These are phyloP conservation scores for Metschnikowia chrysomelidarum DNA, from an alignment of 805 yeast genomes.

Conservation along the genomic window DNA sequence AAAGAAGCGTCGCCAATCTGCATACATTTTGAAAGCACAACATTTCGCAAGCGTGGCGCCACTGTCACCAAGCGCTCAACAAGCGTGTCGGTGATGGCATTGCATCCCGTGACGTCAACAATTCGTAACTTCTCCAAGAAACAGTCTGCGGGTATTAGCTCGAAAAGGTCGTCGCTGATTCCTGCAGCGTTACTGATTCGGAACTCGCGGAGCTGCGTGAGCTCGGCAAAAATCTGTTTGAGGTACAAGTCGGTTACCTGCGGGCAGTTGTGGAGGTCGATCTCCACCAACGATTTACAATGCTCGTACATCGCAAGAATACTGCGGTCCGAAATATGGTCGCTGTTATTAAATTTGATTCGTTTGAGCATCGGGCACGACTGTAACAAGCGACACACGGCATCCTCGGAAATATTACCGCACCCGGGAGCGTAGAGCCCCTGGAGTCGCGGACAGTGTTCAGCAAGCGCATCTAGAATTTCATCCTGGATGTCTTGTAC, in stretches of 20 bases:
- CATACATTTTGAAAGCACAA: constrained; percentile 85
- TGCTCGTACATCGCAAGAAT: constrained; percentile 58
- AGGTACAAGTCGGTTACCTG: constrained; percentile 66
- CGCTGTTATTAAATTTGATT: constrained; percentile 74
- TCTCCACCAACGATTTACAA: constrained; percentile 82
- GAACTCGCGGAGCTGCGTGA: constrained; percentile 79
- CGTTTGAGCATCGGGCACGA: constrained; percentile 77
- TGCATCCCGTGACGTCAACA: constrained; percentile 82
- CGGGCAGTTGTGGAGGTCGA: constrained; percentile 84
- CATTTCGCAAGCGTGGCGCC: constrained; percentile 86
- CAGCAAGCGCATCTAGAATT: constrained; percentile 65
- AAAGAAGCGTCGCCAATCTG: constrained; percentile 81
- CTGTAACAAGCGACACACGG: constrained; percentile 55
- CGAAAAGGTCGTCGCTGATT: constrained; percentile 66
- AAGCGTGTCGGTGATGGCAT: constrained; percentile 73
- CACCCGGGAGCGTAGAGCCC: constrained; percentile 91
- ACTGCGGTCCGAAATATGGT: constrained; percentile 60
- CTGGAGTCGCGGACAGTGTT: constrained; percentile 72
- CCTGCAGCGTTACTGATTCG: constrained; percentile 72
- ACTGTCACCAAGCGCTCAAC: constrained; percentile 67
- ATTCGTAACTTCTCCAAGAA: constrained; percentile 69
- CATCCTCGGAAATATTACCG: constrained; percentile 60
- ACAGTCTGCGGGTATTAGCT: constrained; percentile 45
- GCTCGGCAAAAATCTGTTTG: constrained; percentile 51
- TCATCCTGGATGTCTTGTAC: constrained; percentile 63